A percentile compares a stretch with the other conserved stretches of the same genome.
phyloP scores from a whole-genome alignment of 2,329 filamentous ascomycete species.

The Aspergillus pseudoterreus region DNA sequence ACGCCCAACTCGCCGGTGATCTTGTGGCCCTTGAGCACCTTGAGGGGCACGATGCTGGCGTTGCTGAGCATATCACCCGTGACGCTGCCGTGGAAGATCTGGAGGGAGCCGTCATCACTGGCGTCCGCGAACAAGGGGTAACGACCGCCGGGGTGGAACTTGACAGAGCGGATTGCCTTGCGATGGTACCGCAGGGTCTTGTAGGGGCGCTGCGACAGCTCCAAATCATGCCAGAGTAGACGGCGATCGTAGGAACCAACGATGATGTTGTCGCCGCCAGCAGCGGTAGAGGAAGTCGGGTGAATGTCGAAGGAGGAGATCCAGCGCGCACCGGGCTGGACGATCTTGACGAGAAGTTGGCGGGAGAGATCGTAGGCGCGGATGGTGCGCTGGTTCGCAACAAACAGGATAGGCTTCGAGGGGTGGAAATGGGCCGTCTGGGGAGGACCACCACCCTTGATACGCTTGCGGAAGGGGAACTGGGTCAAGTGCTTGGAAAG shows the following conservation, averaged over 20 bases:
- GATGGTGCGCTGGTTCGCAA: slow-evolving; percentile 90
- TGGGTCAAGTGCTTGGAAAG: slow-evolving; percentile 93
- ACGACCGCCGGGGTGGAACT: slow-evolving; percentile 73
- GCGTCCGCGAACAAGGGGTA: slow-evolving; percentile 89
- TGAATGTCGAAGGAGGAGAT: slow-evolving; percentile 94
- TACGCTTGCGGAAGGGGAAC: slow-evolving; percentile 75
- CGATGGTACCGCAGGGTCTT: slow-evolving; percentile 95
- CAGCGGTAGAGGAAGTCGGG: slow-evolving; percentile 80
- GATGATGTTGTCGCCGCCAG: slow-evolving; percentile 88
- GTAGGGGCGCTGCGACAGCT: slow-evolving; percentile 84
- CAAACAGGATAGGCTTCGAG: slow-evolving; percentile 86
- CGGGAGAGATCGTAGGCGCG: slow-evolving; percentile 90
- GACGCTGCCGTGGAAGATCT: slow-evolving; percentile 96
- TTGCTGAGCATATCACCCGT: slow-evolving; percentile 94
- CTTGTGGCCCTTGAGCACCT: slow-evolving; percentile 87
- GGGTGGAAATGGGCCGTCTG: slow-evolving; percentile 95
- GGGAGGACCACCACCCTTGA: slow-evolving; percentile 68
- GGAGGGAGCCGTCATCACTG: slow-evolving; percentile 88
- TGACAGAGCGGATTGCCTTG: slow-evolving; percentile 85
- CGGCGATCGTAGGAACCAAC: slow-evolving; percentile 93
- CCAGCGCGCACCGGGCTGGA: slow-evolving; percentile 91
- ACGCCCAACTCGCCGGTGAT: slow-evolving; percentile 83
- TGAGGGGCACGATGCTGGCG: slow-evolving; percentile 91
- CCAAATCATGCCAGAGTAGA: slow-evolving; percentile 93
- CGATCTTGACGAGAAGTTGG: slow-evolving; percentile 86